These are phyloP conservation scores for Pneumocystis oryctolagi DNA, from an alignment of 1,139 yeast genomes.

Conservation along the genomic window DNA sequence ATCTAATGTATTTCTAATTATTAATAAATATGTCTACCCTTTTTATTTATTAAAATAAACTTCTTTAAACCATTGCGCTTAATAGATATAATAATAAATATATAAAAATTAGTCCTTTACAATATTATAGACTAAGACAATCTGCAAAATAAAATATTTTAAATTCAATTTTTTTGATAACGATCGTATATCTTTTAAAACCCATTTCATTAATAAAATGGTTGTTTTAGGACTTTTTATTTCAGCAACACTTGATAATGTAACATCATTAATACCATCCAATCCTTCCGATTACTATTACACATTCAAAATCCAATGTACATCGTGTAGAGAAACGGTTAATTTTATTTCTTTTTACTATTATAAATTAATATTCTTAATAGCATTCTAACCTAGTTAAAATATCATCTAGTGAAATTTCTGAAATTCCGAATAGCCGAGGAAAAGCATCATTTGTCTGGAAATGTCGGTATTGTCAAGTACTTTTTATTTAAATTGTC, in stretches of 20 bases:
- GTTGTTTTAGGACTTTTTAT: constrained; percentile 32
- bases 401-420: constrained; percentile 28
- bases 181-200: not conserved
- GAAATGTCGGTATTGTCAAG: constrained; percentile 52
- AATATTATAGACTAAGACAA: no score
- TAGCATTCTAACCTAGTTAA: constrained; percentile 56
- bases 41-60: not conserved
- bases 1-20: no score
- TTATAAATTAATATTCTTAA: not conserved
- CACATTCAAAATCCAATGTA: constrained; percentile 33
- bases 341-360: not conserved
- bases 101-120: no score
- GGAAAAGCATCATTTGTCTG: constrained; percentile 78
- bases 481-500: not conserved
- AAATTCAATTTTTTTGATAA: not conserved
- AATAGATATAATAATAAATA: no score
- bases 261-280: constrained; percentile 47
- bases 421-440: constrained; percentile 53
- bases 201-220: constrained; percentile 13
- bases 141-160: not conserved
- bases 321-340: constrained; percentile 52
- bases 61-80: not conserved
- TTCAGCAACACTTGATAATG: constrained; percentile 46
- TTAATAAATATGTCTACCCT: not conserved
- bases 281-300: constrained; percentile 28